phyloP scores from a whole-genome alignment of 2,329 filamentous ascomycete genomes.

The Alternaria triticimaculans region DNA sequence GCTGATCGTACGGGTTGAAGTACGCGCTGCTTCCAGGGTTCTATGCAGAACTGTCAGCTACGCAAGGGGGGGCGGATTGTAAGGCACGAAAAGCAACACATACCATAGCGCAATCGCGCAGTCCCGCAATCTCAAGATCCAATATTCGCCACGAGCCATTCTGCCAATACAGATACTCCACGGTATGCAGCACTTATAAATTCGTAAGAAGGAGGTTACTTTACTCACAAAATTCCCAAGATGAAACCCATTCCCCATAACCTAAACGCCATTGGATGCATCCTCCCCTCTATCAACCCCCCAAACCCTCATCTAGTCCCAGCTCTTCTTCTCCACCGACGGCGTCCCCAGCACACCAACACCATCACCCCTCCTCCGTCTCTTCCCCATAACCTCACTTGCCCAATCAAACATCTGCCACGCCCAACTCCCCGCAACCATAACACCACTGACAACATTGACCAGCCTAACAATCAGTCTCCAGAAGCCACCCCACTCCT shows the following conservation, averaged over 20 bases:
- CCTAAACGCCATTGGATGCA: conserved; percentile 2
- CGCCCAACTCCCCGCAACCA: conserved; percentile 93
- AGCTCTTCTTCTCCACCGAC: conserved; percentile 19
- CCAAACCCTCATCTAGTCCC: conserved; percentile 13
- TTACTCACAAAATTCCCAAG: neutral
- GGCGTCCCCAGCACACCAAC: conserved; percentile 56
- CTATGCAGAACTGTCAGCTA: neutral
- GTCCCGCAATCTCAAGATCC: neutral
- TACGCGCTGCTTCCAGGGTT: neutral
- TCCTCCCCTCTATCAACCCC: neutral
- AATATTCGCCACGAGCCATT: neutral
- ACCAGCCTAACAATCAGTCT: conserved; percentile 80
- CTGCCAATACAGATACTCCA: neutral
- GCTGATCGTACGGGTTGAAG: neutral
- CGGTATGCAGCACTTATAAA: neutral
- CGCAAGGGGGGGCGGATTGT: neutral
- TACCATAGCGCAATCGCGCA: neutral
- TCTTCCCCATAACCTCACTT: conserved; percentile 54
- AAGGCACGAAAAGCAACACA: neutral
- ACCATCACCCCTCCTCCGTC: conserved; percentile 48
- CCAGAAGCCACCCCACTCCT: conserved; percentile 78
- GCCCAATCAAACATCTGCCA: conserved; percentile 85
- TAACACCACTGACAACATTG: conserved; percentile 87
- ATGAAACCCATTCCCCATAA: neutral
- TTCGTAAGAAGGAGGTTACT: neutral